These are phyloP conservation scores for Pichia sp. DNA, from an alignment of 1,139 yeast species.

Conservation along the genomic window DNA sequence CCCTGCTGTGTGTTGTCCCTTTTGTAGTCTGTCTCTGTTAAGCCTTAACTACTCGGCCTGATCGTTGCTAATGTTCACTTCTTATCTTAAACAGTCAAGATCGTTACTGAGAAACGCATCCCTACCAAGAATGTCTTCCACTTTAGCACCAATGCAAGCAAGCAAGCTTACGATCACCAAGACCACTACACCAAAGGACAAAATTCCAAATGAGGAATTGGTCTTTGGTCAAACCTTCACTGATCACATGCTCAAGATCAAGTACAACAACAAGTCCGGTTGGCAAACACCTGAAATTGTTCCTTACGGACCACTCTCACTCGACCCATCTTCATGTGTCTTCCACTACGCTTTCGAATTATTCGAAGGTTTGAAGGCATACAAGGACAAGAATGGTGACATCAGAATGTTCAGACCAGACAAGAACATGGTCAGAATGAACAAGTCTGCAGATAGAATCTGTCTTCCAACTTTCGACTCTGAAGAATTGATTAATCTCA, in stretches of 20 bases:
- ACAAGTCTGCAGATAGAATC: constrained; percentile 78
- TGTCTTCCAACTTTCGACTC: constrained; percentile 80
- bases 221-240: constrained; percentile 86
- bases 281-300: constrained; percentile 84
- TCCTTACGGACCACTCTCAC: constrained; percentile 67
- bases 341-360: constrained; percentile 93
- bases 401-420: constrained; percentile 85
- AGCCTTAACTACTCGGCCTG: not conserved
- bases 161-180: constrained; percentile 55
- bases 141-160: constrained; percentile 51
- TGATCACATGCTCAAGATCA: constrained; percentile 82
- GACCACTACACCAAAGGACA: constrained; percentile 53
- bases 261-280: constrained; percentile 72
- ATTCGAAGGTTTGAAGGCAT: constrained; percentile 96
- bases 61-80: constrained; percentile 7
- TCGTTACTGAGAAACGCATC: not conserved
- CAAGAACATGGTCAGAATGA: constrained; percentile 88
- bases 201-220: constrained; percentile 66
- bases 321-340: constrained; percentile 86
- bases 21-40: not conserved
- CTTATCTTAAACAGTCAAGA: constrained; percentile 5
- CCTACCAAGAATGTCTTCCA: constrained; percentile 27
- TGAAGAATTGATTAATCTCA: constrained; percentile 65
- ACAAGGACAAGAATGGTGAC: constrained; percentile 57
- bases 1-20: not conserved